Percentiles rank a stretch among this genome's conserved stretches.
Evolutionary conservation across 2,329 filamentous ascomycete species (phyloP).

Genomic region (Fusarium avenaceum): DNA sequence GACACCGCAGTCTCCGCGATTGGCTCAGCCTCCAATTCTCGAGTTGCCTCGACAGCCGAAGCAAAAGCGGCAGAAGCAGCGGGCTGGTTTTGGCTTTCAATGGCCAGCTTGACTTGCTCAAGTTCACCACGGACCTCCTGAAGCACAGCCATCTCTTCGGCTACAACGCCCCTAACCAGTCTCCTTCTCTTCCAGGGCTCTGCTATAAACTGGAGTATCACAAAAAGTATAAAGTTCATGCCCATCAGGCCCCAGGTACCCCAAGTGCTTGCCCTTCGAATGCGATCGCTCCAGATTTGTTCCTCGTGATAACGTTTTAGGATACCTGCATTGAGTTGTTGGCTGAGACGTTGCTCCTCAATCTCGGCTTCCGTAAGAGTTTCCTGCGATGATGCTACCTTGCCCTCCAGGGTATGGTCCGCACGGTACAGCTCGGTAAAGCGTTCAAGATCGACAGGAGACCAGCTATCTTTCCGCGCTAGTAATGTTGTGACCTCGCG

Average conservation of each 20-base stretch:
- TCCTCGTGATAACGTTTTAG: conserved; percentile 96
- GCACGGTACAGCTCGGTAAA: conserved; percentile 93
- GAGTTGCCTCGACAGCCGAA: conserved; percentile 27
- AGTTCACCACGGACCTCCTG: conserved; percentile 64
- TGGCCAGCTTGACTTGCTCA: conserved; percentile 50
- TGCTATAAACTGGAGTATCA: conserved; percentile 88
- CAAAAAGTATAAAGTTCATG: conserved; percentile 89
- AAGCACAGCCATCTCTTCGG: conserved; percentile 75
- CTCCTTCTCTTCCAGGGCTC: conserved; percentile 91
- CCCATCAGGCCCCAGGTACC: conserved; percentile 99
- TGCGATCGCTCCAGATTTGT: conserved; percentile 99
- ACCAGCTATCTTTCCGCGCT: conserved; percentile 94
- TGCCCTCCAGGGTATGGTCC: conserved; percentile 93
- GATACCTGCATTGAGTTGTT: conserved; percentile 84
- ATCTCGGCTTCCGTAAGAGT: conserved; percentile 81
- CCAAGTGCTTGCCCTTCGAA: conserved; percentile 96
- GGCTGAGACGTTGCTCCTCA: conserved; percentile 81
- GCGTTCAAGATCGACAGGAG: conserved; percentile 86
- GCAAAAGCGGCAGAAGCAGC: conserved; percentile 26
- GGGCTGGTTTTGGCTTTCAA: conserved; percentile 47
- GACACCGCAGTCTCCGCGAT: conserved; percentile 14
- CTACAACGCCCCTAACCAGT: conserved; percentile 85
- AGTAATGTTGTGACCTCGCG: conserved; percentile 95
- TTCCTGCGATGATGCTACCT: conserved; percentile 79
- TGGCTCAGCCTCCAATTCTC: conserved; percentile 11